Evolutionary conservation across 805 yeast genomes (phyloP), one percentile per base, ranked within the genome.

Genomic region (Tetrapisispora iriomotensis): DNA sequence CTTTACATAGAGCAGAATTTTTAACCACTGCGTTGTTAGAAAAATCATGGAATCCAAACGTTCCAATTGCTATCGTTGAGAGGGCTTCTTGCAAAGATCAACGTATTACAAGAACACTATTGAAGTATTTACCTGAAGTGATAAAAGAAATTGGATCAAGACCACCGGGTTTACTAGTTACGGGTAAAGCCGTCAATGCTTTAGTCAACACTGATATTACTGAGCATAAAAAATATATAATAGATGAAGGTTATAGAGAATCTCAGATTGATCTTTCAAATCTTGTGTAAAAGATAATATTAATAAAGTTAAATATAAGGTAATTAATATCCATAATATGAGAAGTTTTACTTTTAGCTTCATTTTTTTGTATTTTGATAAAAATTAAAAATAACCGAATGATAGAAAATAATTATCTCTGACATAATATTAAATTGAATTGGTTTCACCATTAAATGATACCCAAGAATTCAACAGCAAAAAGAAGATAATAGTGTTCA

Each of bases 1-100:
- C 95, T 0, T 65, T 90, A 38, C 96, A 88, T 53, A 70, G 96
- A 44, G 68, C 74, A 7, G 58, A 57, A 9, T 53, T 60, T 10
- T 56, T 76, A 10, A 72, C 76, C 6, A 68, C 67, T 6, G 79
- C 75, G 9, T 64, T 82, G 44, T 58, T 77, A 6, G 65, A 65
- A 2, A 70, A 69, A 31, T 62, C 67, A 0, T 90, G 96, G 96
- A 79, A 78, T 37, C 61, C 67, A 1, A 66, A 71, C 15, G 66
- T 82, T 7, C 95, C 96, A 0, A 84, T 83, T 22, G 86, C 92
- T 2, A 77, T 88, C 18, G 76, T 90, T 2, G 97, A 90, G 58
- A 70, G 96, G 42, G 95, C 96, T 0, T 79, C 92, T 13, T 87
- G 96, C 60, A 87, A 92, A 0, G 97, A 88, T 55, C 96, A 90